Conservation (phyloP, 129 eudicot species). For the Tagetes erecta region DNA sequence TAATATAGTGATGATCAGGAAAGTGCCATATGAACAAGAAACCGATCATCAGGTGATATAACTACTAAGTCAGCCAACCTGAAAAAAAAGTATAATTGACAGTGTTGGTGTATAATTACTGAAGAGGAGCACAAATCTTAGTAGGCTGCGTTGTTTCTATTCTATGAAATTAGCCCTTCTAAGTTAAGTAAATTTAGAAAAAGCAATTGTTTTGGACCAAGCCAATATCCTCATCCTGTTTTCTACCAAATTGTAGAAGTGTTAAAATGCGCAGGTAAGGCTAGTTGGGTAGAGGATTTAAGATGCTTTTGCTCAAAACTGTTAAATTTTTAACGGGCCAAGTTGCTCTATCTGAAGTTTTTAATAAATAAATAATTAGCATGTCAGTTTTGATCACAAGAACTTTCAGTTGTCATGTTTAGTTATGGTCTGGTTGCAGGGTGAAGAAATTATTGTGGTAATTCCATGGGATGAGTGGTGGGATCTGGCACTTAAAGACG, state of each 20-base stretch:
- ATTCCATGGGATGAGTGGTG: conserved; percentile 99
- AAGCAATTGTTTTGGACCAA: neutral
- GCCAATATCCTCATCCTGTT: neutral
- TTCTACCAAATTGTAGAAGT: neutral
- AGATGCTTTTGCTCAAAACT: neutral
- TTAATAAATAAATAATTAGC: neutral
- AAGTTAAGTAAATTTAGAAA: conserved; percentile 3
- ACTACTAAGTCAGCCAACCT: neutral
- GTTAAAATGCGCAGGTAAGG: neutral
- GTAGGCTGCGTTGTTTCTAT: neutral
- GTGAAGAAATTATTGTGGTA: conserved; percentile 90
- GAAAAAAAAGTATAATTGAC: neutral
- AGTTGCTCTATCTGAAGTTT: neutral
- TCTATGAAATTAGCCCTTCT: neutral
- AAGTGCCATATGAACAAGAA: neutral
- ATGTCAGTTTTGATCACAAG: neutral
- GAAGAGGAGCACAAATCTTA: neutral
- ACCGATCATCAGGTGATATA: neutral
- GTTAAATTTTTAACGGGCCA: neutral
- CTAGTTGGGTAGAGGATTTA: neutral
- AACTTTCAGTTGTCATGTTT: conserved; percentile 9
- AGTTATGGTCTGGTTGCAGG: conserved; percentile 46
- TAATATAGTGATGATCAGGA: neutral
- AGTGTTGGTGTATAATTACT: neutral
- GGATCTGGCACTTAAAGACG: conserved; percentile 90